Conservation (phyloP, 495 filamentous ascomycete species). For the Podospora tetraspora region DNA sequence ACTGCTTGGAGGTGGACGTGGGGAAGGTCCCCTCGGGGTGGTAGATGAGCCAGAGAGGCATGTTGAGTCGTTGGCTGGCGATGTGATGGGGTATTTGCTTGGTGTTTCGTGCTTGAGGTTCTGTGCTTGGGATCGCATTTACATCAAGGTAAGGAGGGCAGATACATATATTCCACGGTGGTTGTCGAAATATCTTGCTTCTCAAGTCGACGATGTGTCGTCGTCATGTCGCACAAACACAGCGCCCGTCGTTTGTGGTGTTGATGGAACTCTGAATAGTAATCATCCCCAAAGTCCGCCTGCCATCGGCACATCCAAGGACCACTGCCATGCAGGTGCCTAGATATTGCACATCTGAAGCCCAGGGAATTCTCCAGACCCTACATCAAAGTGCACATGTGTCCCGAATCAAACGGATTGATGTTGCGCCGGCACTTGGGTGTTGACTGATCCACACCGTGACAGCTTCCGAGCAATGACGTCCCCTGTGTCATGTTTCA, state of each 20-base stretch:
- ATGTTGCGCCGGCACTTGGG: background rate
- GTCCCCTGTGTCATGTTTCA: too few species aligned
- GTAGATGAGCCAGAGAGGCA: slow-evolving; percentile 39
- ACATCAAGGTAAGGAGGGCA: too few species aligned
- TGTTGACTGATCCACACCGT: background rate
- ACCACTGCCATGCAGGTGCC: background rate
- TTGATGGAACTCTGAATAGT: slow-evolving; percentile 7
- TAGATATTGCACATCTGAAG: background rate
- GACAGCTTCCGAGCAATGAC: too few species aligned
- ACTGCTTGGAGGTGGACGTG: slow-evolving; percentile 20
- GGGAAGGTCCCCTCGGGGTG: slow-evolving; percentile 30
- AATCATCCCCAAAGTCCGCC: background rate
- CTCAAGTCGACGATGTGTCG: background rate
- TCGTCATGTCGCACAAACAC: background rate
- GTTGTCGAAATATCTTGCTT: background rate
- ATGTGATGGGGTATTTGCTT: too few species aligned
- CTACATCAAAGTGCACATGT: fast-evolving
- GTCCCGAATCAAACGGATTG: background rate
- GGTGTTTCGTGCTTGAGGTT: too few species aligned
- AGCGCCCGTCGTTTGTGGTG: background rate
- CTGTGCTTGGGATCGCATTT: background rate
- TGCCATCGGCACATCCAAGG: background rate
- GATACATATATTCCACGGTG: background rate
- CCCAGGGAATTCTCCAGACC: too few species aligned
- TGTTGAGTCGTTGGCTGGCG: background rate